Base-by-base conservation (phyloP, 495 filamentous ascomycete species). In the Viridothelium virens region DNA sequence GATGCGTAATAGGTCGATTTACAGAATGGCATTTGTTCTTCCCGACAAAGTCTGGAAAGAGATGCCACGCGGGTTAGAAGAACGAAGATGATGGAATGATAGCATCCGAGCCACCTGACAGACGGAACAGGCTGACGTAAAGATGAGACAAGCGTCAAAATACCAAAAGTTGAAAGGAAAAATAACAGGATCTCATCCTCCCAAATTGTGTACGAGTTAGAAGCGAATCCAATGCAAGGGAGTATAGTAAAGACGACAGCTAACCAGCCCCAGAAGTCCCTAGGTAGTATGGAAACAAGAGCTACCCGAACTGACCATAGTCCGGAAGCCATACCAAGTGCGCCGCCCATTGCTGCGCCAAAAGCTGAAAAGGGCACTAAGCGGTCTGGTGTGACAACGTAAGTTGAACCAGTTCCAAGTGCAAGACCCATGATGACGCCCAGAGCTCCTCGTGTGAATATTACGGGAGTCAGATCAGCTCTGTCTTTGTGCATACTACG, bases 161-260 rank as follows among this genome's bases (percentile, higher is more conserved):
- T 76, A 37, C 91, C 93, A 75, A 97, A 97, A 0, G 92, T 95
- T 2, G 85, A 83, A 64, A 97, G 84, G 79, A 97, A 92, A 79
- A 93, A 95, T 2, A 92, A 78, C n/a, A 96, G 81, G 56, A 96
- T 96, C 18, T 91, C 89, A 70, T 97, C 95, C 78, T 99, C 94
- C 95, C 95, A 97, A 68, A 99, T 96, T 4, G 93, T 97, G 77
- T 91, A 99, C 1, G 94, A 97, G 74, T 97, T 99, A 3, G 94
- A 93, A 0, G 91, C 94, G 76, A 97, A 97, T 46, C 92, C 93
- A 68, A 90, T 77, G 16, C 90, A 94, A 74, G 95, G 91, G 69
- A 85, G 84, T 36, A 90, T 74, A 0, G 92, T 93, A 69, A 96
- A 90, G 36, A 92, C 73, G 48, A 92, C 75, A 1, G 90, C 87